Percentiles rank a stretch among this genome's conserved stretches.
phyloP scores from a whole-genome alignment of 352 stramenopile species.

The Pythium plurisporium region DNA sequence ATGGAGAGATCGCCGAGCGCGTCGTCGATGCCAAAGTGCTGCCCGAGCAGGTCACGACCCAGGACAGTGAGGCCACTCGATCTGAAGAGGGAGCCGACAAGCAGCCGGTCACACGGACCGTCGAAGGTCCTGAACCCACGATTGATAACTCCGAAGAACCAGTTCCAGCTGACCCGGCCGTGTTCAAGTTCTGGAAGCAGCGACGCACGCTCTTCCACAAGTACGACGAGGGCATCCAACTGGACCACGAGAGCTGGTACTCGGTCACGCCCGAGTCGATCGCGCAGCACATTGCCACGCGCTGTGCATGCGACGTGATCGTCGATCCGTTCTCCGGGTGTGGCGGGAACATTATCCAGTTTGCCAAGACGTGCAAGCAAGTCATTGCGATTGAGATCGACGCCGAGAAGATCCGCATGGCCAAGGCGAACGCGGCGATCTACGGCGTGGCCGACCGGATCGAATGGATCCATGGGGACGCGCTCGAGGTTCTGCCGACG shows the following conservation, averaged over 20 bases:
- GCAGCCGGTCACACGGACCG: no score
- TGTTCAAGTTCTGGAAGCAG: conserved; percentile 91
- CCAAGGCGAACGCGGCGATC: conserved; percentile 86
- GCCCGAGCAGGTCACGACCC: background rate
- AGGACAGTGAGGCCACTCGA: background rate
- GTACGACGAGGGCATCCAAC: conserved; percentile 88
- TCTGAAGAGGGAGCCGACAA: background rate
- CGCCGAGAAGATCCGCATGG: conserved; percentile 84
- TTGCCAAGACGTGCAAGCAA: conserved; percentile 82
- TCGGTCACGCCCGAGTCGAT: conserved; percentile 91
- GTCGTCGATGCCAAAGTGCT: conserved; percentile 31
- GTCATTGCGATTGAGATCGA: conserved; percentile 94
- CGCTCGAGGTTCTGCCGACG: conserved; percentile 66
- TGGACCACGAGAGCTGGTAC: conserved; percentile 94
- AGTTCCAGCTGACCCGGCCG: conserved; percentile 4
- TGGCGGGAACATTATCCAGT: conserved; percentile 92
- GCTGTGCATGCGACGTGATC: conserved; percentile 76
- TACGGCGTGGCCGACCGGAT: conserved; percentile 90
- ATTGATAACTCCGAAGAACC: background rate
- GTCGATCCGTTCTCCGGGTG: conserved; percentile 92
- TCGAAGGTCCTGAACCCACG: background rate
- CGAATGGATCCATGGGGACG: conserved; percentile 90
- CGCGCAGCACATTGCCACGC: conserved; percentile 79
- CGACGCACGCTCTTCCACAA: conserved; percentile 84
- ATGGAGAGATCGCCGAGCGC: conserved; percentile 48